Base-by-base conservation (phyloP, 805 yeast species). In the Candida tibetensis region DNA sequence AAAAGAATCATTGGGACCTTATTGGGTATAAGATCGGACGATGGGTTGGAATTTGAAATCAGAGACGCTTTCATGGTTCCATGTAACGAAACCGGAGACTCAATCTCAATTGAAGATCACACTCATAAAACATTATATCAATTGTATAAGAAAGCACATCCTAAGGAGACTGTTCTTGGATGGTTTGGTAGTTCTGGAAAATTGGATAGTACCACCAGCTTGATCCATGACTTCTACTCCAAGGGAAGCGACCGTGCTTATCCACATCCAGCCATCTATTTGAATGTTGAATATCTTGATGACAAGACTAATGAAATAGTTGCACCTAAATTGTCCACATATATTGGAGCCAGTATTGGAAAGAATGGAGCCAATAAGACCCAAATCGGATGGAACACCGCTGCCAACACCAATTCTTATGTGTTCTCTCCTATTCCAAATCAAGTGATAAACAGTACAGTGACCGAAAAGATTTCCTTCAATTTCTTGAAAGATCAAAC, bases 61-160 rank as follows among this genome's bases (percentile, higher is more conserved):
- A 76, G 79, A 56, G 85, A 79, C 45, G 84, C 88, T 14, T 88
- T 82, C 62, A 74, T 86, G 58, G 93, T 88, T 40, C 93, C 95
- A 31, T 86, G 86, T 53, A 58, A 56, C 37, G 95, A 85, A 57
- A 86, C 80, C 28, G 74, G 73, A 1, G 93, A 84, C 44, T 82
- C 86, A 47, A 77, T 88, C 45, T 75, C 82, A 42, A 80, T 88
- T 44, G 90, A 82, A 55, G 86, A 85, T 53, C 82, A 81, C 41
- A 82, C 78, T 58, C 88, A 85, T 71, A 76, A 77, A 55, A 67
- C 80, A 23, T 76, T 85, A 62, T 84, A 70, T 63, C 81, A 79
- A 51, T 66, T 88, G 54, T 78, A 84, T 64, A 83, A 81, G 66
- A 79, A 78, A 56, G 80, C 91, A 23, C 82, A 82, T 62, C 91